Percentiles rank a stretch among this genome's conserved stretches.
Evolutionary conservation across 306 rosid species (phyloP).

Genomic region (Calophaca sinica): DNA sequence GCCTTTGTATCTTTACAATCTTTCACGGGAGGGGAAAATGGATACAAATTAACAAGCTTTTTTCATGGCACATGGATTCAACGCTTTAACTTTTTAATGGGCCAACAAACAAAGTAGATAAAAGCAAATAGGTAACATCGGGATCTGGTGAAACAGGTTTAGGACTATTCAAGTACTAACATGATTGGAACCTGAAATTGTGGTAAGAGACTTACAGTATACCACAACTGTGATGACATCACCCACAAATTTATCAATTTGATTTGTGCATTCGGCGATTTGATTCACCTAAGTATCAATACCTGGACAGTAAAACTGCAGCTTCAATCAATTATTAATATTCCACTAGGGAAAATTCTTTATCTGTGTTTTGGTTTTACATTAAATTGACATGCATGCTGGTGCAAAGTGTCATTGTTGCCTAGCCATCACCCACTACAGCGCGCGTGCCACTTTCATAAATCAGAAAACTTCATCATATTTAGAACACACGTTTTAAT

Average conservation of each 20-base stretch:
- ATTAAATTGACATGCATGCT: too few relatives aligned
- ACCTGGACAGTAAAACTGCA: neutral
- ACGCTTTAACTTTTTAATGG: constrained; percentile 62
- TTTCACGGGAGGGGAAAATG: constrained; percentile 45
- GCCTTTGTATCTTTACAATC: constrained; percentile 55
- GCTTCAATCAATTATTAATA: neutral
- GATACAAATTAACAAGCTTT: constrained; percentile 57
- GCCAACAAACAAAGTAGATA: constrained; percentile 50
- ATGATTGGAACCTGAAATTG: constrained; percentile 50
- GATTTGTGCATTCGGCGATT: neutral
- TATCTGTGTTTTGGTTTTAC: too few relatives aligned
- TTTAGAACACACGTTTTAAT: too few relatives aligned
- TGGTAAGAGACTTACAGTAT: neutral
- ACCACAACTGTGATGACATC: neutral
- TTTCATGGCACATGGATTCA: constrained; percentile 62
- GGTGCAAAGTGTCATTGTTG: too few relatives aligned
- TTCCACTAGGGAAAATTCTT: too few relatives aligned
- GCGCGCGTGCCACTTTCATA: too few relatives aligned
- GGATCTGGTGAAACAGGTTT: constrained; percentile 60
- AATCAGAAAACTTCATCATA: too few relatives aligned
- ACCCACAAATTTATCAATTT: constrained; percentile 20
- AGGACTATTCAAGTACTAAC: constrained; percentile 51
- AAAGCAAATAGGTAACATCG: constrained; percentile 52
- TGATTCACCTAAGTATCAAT: constrained; percentile 11
- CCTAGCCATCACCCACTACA: too few relatives aligned